Evolutionary conservation across 139 green algal species (phyloP), one percentile per base, ranked within the genome.

Genomic region (Chlamydomonas eustigma): DNA sequence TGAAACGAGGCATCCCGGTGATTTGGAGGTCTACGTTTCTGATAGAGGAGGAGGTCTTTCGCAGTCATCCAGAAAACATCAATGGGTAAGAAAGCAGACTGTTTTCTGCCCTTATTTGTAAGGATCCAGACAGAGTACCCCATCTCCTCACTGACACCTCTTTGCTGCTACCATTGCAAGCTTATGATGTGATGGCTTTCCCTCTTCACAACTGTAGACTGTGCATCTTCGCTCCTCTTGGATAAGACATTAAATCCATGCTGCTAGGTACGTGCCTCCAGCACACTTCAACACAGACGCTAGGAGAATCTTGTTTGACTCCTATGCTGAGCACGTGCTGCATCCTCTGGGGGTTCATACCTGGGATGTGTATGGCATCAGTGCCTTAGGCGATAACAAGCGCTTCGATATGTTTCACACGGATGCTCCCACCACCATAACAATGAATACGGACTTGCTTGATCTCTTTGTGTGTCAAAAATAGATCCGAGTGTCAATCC

Each of bases 231-330:
- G 18, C 12, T 58, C 44, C 18, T 12, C 12, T 58, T 58, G 12
- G 44, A 58, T 58, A 28, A 28, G 12, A 12, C 18, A 12, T 58
- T 58, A 18, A 24, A 70, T 28, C 58, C 58, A 24, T 70, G 58
- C 58, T 70, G 50, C 50, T 28, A 58, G 44, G 44, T 58, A 58
- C 18, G 58, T 70, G 6, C 18, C 6, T 32, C 18, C 24, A 28
- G 58, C 58, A 35, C 58, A 70, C 58, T 70, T 70, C 34, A 70
- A 70, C 28, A 70, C 58, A 5, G 58, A 70, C 58, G 58, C 58
- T 8, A 24, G 58, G 25, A 24, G 58, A 6, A 35, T 70, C 34
- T 37, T 70, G 58, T 70, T 70, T 22, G 58, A 70, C 58, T 70
- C 58, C 25, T 70, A 70, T 70, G 58, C 18, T 24, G 58, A 70